These are phyloP conservation scores for Phenoliferia sp. DNA, from an alignment of 1,284 basidiomycete species.

Conservation along the genomic window DNA sequence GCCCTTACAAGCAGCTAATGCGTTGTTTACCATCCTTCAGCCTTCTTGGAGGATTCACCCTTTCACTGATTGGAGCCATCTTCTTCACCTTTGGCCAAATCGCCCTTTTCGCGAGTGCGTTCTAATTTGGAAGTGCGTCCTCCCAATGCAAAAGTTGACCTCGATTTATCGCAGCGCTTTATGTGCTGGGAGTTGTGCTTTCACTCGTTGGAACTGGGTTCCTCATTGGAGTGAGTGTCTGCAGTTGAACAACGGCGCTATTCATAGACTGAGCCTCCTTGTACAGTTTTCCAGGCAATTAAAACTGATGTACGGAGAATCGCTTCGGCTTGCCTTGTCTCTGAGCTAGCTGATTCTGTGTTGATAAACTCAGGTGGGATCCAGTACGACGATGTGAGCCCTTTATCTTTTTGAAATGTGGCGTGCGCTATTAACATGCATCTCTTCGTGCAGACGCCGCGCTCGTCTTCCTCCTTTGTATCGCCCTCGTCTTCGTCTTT, in stretches of 20 bases:
- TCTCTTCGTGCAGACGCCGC: too few relatives aligned
- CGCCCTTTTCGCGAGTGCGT: slow-evolving; percentile 65
- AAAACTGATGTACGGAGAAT: slow-evolving; percentile 55
- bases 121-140: background rate
- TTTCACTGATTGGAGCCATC: slow-evolving; percentile 75
- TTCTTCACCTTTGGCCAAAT: slow-evolving; percentile 61
- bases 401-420: too few relatives aligned
- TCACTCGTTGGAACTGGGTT: slow-evolving; percentile 84
- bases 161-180: slow-evolving; percentile 57
- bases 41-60: slow-evolving; percentile 38
- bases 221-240: slow-evolving; percentile 72
- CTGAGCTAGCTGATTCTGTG: too few relatives aligned
- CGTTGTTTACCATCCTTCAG: background rate
- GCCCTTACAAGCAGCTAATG: background rate
- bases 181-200: slow-evolving; percentile 73
- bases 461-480: slow-evolving; percentile 26
- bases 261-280: too few relatives aligned
- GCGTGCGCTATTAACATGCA: too few relatives aligned
- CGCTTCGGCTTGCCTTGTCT: too few relatives aligned
- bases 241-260: too few relatives aligned
- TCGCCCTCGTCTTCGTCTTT: slow-evolving; percentile 25
- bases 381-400: slow-evolving; percentile 28
- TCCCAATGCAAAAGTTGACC: background rate
- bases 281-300: slow-evolving; percentile 71
- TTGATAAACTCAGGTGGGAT: slow-evolving; percentile 35